phyloP scores from a whole-genome alignment of 129 eudicot genomes.

The Helianthus annuus region DNA sequence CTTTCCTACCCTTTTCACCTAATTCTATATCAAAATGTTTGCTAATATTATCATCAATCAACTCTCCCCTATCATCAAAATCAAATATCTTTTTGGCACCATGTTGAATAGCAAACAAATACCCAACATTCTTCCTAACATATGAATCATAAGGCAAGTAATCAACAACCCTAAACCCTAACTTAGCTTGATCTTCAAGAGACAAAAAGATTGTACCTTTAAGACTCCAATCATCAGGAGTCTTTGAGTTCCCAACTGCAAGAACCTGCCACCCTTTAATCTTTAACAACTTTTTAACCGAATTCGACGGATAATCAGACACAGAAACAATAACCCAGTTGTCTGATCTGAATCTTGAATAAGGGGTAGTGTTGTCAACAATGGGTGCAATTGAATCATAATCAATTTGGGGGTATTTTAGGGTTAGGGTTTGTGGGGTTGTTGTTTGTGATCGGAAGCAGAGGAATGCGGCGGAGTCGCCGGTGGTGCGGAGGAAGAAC shows the following conservation, averaged over 20 bases:
- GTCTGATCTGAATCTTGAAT: conserved; percentile 65
- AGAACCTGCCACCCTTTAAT: conserved; percentile 94
- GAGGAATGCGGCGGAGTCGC: conserved; percentile 60
- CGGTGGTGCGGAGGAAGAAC: conserved; percentile 63
- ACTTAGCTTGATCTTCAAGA: conserved; percentile 69
- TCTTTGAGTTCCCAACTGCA: conserved; percentile 79
- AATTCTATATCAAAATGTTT: conserved; percentile 84
- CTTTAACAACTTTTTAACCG: conserved; percentile 44
- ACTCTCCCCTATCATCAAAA: conserved; percentile 82
- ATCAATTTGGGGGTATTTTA: conserved; percentile 53
- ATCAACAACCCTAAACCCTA: conserved; percentile 82
- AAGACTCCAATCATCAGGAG: conserved; percentile 78
- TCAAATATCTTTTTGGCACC: conserved; percentile 90
- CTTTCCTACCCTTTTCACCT: conserved; percentile 74
- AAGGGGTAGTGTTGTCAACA: conserved; percentile 55
- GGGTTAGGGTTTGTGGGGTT: conserved; percentile 41
- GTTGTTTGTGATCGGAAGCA: conserved; percentile 59
- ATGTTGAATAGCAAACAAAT: conserved; percentile 92
- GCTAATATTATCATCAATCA: conserved; percentile 72
- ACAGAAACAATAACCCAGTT: conserved; percentile 89
- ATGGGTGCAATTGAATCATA: conserved; percentile 57
- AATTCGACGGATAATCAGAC: conserved; percentile 69
- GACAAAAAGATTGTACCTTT: conserved; percentile 85
- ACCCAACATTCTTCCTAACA: conserved; percentile 83
- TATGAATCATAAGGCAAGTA: conserved; percentile 88